Base-by-base conservation (phyloP, 352 stramenopile species). In the Globisporangium iwayamae region DNA sequence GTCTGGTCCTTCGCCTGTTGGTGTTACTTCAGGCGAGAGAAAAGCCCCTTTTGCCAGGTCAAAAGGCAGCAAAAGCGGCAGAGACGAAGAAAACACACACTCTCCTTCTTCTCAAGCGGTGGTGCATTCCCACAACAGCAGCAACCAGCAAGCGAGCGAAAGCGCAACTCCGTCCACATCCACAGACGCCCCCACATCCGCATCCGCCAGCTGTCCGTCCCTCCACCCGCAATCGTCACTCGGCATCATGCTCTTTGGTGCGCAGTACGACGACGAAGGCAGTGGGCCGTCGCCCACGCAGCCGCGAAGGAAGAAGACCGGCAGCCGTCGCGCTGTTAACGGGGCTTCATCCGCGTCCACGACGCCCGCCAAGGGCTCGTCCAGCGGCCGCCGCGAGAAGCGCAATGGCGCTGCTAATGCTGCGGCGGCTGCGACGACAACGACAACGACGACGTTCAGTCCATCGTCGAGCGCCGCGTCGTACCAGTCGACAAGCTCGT, bases 181-280 rank as follows among this genome's bases (percentile, higher is more conserved):
- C 51, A 43, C 46, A 53, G 20, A 14, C 25, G 11, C 50, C n/a
- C 16, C 28, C 28, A n/a, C 8, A 30, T 16, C 25, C 25, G 4
- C 50, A 43, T 43, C 51, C 25, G 32, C 32, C 52, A 58, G 30
- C 30, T 45, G 28, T 56, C 51, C 39, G 48, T 55, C 43, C 25
- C 25, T 28, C 25, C 25, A 28, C 25, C 25, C 25, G 25, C 25
- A 28, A 28, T 28, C 25, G 25, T 28, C 36, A 63, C 28, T 50
- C 59, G 30, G 32, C 41, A 69, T 20, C 34, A 84, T 84, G 75
- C 71, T 84, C 6, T 84, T 84, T 60, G 75, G 75, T 54, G 52
- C 73, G 45, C 75, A 84, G 67, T 84, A 84, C 67, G 75, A 84
- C 53, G 75, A 84, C 22, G 75, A 84, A 41, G 66, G 51, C 28